Base-by-base conservation (phyloP, 148 eudicot species). In the Rhododendron mucronatum region DNA sequence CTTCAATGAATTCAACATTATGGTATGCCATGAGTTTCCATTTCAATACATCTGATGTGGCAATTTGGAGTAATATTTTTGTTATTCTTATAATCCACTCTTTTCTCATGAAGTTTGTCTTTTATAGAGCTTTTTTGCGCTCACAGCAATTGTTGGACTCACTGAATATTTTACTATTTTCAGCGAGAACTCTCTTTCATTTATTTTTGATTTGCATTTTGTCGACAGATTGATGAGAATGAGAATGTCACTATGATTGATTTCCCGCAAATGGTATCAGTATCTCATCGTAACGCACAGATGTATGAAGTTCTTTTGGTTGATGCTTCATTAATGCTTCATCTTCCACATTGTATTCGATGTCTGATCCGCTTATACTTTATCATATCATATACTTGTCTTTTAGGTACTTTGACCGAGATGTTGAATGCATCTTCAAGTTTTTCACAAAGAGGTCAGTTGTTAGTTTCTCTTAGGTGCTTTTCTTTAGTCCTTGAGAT, bases 201-300 rank as follows among this genome's bases (percentile, higher is more conserved):
- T n/a, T 21, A 12, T 82, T 12, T n/a, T 82, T 80, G 30, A 20
- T 48, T 9, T 83, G 73, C 47, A n/a, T 26, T 53, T 85, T 85
- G 23, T 47, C 89, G 35, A 88, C 85, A 95, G 98, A 94, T 96
- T 89, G 96, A 94, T 86, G 98, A 96, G 88, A 95, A 96, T 87
- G 99, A 96, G 89, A 94, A 91, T 75, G 86, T 96, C 83, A 96
- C 99, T 23, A 89, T 96, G 93, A 96, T 96, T 86, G 99, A 96
- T 90, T 96, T 96, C 85, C 99, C 99, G 2, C 99, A 95, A 87
- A 96, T 96, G 99, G 98, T 96, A 41, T 96, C 99, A n/a, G 93
- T 95, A 35, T 90, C 94, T 91, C 99, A 96, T 89, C 90, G 88
- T 48, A 96, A 96, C 90, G 99, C 99, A 5, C 90, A 96, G 89